phyloP scores from a whole-genome alignment of 495 filamentous ascomycete species.

The Podospora sp. region DNA sequence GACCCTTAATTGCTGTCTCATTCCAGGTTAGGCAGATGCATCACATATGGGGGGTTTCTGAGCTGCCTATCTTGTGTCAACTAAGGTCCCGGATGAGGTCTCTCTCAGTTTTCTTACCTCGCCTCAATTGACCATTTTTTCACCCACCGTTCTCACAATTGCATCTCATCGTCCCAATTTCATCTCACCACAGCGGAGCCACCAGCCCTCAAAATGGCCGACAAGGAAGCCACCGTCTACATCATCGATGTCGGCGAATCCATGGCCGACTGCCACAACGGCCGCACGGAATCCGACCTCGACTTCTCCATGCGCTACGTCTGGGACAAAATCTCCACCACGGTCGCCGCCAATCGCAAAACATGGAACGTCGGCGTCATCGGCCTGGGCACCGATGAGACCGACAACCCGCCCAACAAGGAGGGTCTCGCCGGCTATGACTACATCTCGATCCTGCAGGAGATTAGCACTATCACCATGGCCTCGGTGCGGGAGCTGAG shows the following conservation, averaged over 20 bases:
- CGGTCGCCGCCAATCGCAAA: constrained; percentile 80
- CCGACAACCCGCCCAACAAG: constrained; percentile 63
- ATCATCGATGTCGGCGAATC: constrained; percentile 83
- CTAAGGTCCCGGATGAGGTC: neutral
- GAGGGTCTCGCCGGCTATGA: constrained; percentile 66
- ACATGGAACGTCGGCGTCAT: constrained; percentile 79
- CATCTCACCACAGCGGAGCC: neutral
- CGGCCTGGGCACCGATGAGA: constrained; percentile 79
- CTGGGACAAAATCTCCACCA: constrained; percentile 92
- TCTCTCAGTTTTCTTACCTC: neutral
- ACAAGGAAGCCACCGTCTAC: constrained; percentile 92
- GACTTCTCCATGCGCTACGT: constrained; percentile 92
- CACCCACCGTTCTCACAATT: neutral
- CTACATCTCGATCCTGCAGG: constrained; percentile 73
- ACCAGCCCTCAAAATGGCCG: constrained; percentile 61
- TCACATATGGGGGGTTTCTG: neutral
- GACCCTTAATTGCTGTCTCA: too few relatives aligned
- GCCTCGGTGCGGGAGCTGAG: constrained; percentile 66
- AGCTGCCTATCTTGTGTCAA: neutral
- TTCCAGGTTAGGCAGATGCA: neutral
- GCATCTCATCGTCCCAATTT: constrained; percentile 1
- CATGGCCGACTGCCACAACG: constrained; percentile 75
- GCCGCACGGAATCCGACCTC: constrained; percentile 77
- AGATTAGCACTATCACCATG: constrained; percentile 74
- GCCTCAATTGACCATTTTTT: neutral